Percentiles rank a stretch among this genome's conserved stretches.
Conservation (phyloP, 2,329 filamentous ascomycete genomes). For the Pochonia chlamydosporia region DNA sequence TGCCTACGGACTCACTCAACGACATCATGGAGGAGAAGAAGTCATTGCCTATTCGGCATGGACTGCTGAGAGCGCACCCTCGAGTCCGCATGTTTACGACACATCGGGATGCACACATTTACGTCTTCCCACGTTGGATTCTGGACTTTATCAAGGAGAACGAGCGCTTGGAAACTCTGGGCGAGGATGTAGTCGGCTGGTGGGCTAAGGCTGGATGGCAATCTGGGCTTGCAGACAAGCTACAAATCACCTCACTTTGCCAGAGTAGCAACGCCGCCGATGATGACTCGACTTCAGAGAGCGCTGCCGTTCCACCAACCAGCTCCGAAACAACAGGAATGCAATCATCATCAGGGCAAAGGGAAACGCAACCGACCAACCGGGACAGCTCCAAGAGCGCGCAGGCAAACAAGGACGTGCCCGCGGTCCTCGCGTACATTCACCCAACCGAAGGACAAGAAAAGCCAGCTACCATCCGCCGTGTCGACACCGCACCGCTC, state of each 20-base stretch:
- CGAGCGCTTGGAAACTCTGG: constrained; percentile 77
- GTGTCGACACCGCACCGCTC: constrained; percentile 81
- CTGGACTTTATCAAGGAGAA: constrained; percentile 77
- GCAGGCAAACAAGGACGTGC: constrained; percentile 37
- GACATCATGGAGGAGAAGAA: constrained; percentile 74
- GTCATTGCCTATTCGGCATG: constrained; percentile 67
- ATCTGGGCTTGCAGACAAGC: constrained; percentile 68
- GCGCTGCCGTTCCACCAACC: constrained; percentile 18
- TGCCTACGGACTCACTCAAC: constrained; percentile 83
- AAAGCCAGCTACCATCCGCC: constrained; percentile 64
- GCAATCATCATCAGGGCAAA: background rate
- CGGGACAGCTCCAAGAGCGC: background rate
- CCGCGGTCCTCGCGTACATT: constrained; percentile 76
- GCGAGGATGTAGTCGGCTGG: constrained; percentile 88
- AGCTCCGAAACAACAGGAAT: constrained; percentile 3
- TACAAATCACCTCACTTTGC: constrained; percentile 62
- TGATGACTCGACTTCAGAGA: constrained; percentile 26
- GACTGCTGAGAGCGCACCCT: constrained; percentile 68
- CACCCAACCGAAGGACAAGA: constrained; percentile 50
- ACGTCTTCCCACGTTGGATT: constrained; percentile 89
- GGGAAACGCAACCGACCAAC: background rate
- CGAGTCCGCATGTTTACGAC: constrained; percentile 75
- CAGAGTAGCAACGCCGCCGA: constrained; percentile 31
- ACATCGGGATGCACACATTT: constrained; percentile 88
- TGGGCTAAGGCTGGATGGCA: constrained; percentile 97